Base-by-base conservation (phyloP, 257 asterid genomes). In the Lantana camara region DNA sequence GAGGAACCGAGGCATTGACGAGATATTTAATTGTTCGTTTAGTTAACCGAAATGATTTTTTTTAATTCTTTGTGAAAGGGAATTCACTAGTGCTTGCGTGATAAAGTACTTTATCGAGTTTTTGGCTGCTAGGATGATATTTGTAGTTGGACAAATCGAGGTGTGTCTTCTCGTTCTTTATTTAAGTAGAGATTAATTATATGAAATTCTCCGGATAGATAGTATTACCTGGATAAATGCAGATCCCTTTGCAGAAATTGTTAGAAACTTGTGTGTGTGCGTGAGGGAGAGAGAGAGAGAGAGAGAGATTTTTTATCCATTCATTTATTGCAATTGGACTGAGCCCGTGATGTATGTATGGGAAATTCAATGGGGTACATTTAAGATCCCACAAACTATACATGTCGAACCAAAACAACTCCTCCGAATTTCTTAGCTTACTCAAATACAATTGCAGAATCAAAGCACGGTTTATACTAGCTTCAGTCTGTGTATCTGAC, bases 261-360 rank as follows among this genome's bases (percentile, higher is more conserved):
- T 35, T 70, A 41, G 12, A 3, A 5, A 15, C 60, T 42, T 37
- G 58, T 62, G 70, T 65, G 37, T n/a, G n/a, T n/a, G n/a, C n/a
- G n/a, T n/a, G n/a, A n/a, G n/a, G n/a, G n/a, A n/a, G n/a, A n/a
- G n/a, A n/a, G n/a, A n/a, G n/a, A n/a, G n/a, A n/a, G n/a, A n/a
- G n/a, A n/a, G n/a, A n/a, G n/a, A n/a, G n/a, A 19, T 9, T 42
- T 14, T 48, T 19, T 41, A 32, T 45, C 34, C 66, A 37, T 70
- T 72, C 82, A 88, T 79, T 89, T 69, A 86, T 69, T 79, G 72
- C 66, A 56, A 69, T 62, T 75, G 63, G 72, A 79, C 70, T 53
- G 69, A 57, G 79, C 72, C 82, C 91, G 92, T 83, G 96, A 88
- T 67, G 71, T 40, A 88, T 67, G 71, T 40, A 62, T 11, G 64